Conservation (phyloP, 805 yeast genomes). For the Sungouiella thailandica region DNA sequence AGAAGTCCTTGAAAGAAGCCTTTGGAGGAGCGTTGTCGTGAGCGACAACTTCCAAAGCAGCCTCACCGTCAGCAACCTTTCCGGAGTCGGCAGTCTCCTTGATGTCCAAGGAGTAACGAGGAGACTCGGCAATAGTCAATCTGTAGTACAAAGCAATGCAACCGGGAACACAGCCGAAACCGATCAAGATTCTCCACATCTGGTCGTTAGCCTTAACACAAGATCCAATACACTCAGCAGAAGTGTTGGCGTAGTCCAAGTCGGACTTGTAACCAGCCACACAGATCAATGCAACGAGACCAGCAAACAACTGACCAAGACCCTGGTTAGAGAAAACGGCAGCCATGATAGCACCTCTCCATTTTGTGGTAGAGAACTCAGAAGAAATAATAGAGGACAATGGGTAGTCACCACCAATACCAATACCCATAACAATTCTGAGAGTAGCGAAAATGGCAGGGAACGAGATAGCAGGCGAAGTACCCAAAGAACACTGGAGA, state of each 20-base stretch:
- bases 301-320: conserved; percentile 88
- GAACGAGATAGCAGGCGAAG: conserved; percentile 65
- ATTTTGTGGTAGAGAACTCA: conserved; percentile 88
- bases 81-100: conserved; percentile 51
- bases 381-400: conserved; percentile 89
- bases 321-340: conserved; percentile 97
- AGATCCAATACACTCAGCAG: conserved; percentile 55
- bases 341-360: conserved; percentile 98
- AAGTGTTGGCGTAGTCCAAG: conserved; percentile 47
- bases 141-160: conserved; percentile 79
- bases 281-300: conserved; percentile 72
- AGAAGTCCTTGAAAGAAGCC: conserved; percentile 76
- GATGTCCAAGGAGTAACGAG: conserved; percentile 83
- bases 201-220: conserved; percentile 82
- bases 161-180: conserved; percentile 91
- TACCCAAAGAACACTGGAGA: conserved; percentile 70
- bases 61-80: conserved; percentile 49
- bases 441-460: conserved; percentile 69
- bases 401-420: conserved; percentile 97
- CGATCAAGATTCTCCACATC: conserved; percentile 91
- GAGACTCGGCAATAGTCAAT: conserved; percentile 92
- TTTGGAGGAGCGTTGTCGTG: conserved; percentile 57
- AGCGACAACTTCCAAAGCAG: conserved; percentile 33
- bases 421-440: conserved; percentile 89
- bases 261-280: conserved; percentile 72